Evolutionary conservation across 345 rosid species (phyloP).

Genomic region (Syzygium grande): DNA sequence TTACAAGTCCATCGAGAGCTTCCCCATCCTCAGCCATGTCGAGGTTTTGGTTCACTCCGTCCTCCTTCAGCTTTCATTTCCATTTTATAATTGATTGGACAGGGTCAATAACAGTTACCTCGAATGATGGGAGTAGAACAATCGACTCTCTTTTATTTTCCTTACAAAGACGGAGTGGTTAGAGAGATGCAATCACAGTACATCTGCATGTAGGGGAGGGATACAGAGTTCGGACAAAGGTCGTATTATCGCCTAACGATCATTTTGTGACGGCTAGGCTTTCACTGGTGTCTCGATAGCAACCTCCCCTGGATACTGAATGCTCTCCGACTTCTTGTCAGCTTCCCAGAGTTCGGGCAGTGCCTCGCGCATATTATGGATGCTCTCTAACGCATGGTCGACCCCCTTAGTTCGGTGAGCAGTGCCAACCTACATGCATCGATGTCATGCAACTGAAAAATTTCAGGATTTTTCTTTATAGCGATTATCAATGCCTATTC

Average conservation of each 20-base stretch:
- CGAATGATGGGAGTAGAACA: background rate
- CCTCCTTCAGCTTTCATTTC: too few species aligned
- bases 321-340: conserved; percentile 38
- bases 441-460: background rate
- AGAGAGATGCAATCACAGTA: background rate
- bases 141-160: background rate
- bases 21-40: too few species aligned
- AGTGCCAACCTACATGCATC: conserved; percentile 50
- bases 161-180: background rate
- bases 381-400: conserved; percentile 77
- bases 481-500: background rate
- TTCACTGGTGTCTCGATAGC: conserved; percentile 58
- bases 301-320: conserved; percentile 30
- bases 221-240: background rate
- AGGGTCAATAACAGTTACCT: background rate
- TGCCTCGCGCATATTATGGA: conserved; percentile 86
- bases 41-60: too few species aligned
- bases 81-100: too few species aligned
- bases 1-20: too few species aligned
- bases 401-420: conserved; percentile 55
- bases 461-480: background rate
- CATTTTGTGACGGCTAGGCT: conserved; percentile 24
- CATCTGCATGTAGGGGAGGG: background rate
- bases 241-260: background rate
- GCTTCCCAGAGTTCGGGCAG: conserved; percentile 82